Evolutionary conservation across 352 stramenopile genomes (phyloP), one percentile per base, ranked within the genome.

Genomic region (Pythium periplocum): DNA sequence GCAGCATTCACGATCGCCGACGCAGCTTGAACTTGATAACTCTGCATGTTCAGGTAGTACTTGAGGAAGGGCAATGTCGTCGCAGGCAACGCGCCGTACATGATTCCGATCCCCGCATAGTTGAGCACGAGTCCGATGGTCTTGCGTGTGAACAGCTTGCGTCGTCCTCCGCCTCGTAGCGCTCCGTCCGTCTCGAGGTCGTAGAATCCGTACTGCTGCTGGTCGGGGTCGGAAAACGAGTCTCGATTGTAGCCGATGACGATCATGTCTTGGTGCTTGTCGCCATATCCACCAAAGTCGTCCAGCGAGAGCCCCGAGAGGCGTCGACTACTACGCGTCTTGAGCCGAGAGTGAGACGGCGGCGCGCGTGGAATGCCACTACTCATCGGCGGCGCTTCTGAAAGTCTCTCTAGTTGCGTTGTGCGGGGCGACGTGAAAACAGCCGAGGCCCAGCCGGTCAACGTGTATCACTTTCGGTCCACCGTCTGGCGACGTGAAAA

Each of bases 41-140:
- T 71, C 46, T 86, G 55, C 60, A 88, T 70, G 45, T 78, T 53
- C n/a, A 91, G 62, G 41, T 88, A 91, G 50, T 68, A 62, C 41
- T 66, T 71, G 45, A 91, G 57, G 39, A 86, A 75, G 6, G 81
- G 81, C 35, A 69, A 49, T 37, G 86, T 68, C 10, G 71, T 71
- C 37, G 59, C 66, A 32, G 78, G 78, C n/a, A 92, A 57, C 6
- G 77, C 76, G 32, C 77, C 79, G 64, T 87, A 87, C 36, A 90
- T 59, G 30, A 78, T 62, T 2, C 83, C 83, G 50, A 90, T 85
- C 37, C 53, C 68, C 3, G 69, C 69, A 42, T 92, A 92, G 50
- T 90, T 86, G 40, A 90, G 47, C 40, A 94, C 48, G 6, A 94
- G 49, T 0, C 84, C 84, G n/a, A 81, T 42, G 1, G 64, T 69